phyloP scores from a whole-genome alignment of 2,329 filamentous ascomycete genomes.

The Cercospora brassicicola region DNA sequence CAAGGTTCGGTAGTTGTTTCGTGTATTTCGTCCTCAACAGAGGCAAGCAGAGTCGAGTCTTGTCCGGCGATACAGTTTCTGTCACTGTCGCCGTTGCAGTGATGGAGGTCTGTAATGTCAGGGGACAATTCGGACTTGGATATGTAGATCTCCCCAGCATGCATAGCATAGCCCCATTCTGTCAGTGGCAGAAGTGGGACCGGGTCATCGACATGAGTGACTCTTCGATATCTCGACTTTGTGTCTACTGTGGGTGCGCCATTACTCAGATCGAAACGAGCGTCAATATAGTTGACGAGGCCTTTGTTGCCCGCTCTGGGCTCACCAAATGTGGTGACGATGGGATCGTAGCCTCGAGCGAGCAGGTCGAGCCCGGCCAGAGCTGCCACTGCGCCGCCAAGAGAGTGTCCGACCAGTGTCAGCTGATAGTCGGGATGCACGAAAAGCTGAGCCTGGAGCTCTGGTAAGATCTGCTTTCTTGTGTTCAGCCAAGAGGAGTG shows the following conservation, averaged over 20 bases:
- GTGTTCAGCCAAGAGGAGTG: constrained; percentile 79
- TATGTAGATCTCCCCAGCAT: constrained; percentile 87
- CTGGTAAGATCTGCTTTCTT: constrained; percentile 65
- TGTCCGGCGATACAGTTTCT: constrained; percentile 67
- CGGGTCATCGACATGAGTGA: constrained; percentile 85
- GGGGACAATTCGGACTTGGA: constrained; percentile 69
- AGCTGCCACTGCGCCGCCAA: constrained; percentile 88
- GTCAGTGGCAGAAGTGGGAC: constrained; percentile 80
- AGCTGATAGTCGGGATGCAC: constrained; percentile 71
- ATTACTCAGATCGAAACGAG: constrained; percentile 44
- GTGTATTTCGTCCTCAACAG: constrained; percentile 34
- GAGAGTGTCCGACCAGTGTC: constrained; percentile 81
- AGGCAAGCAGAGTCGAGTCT: constrained; percentile 40
- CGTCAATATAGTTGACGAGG: constrained; percentile 57
- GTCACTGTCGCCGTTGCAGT: constrained; percentile 73
- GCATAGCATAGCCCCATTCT: constrained; percentile 85
- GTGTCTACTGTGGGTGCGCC: constrained; percentile 23
- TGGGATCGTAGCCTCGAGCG: constrained; percentile 71
- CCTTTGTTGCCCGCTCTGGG: constrained; percentile 63
- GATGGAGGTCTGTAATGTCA: constrained; percentile 63
- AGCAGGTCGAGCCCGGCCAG: constrained; percentile 81
- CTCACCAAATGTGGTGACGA: constrained; percentile 90
- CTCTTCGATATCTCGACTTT: constrained; percentile 62
- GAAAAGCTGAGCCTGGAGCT: constrained; percentile 60
- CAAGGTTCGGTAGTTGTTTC: constrained; percentile 37